Evolutionary conservation across 2,329 filamentous ascomycete species (phyloP).

Genomic region (Colletotrichum tofieldiae): DNA sequence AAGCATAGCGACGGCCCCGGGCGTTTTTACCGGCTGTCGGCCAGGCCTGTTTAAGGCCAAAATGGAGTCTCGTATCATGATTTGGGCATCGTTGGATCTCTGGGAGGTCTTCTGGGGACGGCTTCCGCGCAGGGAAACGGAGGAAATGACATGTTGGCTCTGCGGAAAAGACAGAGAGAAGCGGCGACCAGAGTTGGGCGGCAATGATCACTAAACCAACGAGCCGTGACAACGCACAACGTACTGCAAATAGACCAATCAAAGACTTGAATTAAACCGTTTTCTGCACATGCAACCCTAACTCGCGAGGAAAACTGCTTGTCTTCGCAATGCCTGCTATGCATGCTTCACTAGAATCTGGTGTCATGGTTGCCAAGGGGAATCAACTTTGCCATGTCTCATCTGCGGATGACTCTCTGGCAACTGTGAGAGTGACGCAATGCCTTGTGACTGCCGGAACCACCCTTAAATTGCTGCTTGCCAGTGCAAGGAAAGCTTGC

Average conservation of each 20-base stretch:
- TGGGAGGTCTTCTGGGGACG: constrained; percentile 27
- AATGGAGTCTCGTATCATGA: constrained; percentile 36
- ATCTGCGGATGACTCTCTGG: background rate
- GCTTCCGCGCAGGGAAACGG: constrained; percentile 22
- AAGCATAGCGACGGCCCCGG: constrained; percentile 44
- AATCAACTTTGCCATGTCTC: background rate
- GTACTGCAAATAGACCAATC: constrained; percentile 31
- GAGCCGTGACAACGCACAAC: constrained; percentile 9
- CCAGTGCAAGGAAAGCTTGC: constrained; percentile 10
- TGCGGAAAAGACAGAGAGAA: constrained; percentile 6
- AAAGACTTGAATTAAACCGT: constrained; percentile 2
- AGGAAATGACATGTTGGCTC: constrained; percentile 22
- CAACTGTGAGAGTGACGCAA: constrained; percentile 30
- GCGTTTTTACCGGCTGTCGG: constrained; percentile 42
- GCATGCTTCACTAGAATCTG: background rate
- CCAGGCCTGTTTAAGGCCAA: constrained; percentile 34
- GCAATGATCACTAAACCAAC: constrained; percentile 8
- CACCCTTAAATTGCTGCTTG: constrained; percentile 2
- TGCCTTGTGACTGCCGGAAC: constrained; percentile 9
- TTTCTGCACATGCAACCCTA: constrained; percentile 7
- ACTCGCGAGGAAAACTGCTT: background rate
- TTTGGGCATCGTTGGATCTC: constrained; percentile 41
- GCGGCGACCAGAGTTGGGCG: constrained; percentile 17
- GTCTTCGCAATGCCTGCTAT: background rate
- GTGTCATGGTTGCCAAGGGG: constrained; percentile 2